These are phyloP conservation scores for Lachancea waltii DNA, from an alignment of 805 yeast genomes.

Conservation along the genomic window DNA sequence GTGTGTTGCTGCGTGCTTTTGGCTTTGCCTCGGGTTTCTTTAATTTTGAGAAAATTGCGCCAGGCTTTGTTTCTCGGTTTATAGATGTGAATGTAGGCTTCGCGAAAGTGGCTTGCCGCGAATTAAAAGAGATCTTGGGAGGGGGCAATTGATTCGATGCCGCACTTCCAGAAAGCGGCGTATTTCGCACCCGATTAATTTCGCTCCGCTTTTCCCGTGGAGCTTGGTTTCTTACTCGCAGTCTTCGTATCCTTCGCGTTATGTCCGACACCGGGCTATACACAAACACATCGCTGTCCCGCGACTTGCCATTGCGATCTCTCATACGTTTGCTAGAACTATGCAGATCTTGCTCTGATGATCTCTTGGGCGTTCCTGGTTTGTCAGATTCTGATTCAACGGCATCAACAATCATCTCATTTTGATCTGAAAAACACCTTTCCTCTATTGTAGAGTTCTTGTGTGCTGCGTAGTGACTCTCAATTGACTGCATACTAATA, in stretches of 20 bases:
- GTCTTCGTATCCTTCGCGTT: conserved; percentile 24
- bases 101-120: conserved; percentile 21
- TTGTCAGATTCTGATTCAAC: too few species aligned
- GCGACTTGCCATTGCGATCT: conserved; percentile 2
- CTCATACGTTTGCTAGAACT: conserved; percentile 6
- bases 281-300: conserved; percentile 5
- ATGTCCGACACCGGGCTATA: conserved; percentile 21
- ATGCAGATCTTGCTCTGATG: neutral
- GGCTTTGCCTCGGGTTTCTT: conserved; percentile 5
- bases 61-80: conserved; percentile 13
- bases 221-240: conserved; percentile 13
- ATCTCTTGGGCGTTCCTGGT: conserved; percentile 8
- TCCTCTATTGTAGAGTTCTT: neutral
- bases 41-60: conserved; percentile 7
- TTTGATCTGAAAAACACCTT: neutral
- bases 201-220: conserved; percentile 8
- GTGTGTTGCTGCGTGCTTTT: neutral
- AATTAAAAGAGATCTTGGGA: neutral
- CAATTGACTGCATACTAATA: conserved; percentile 31
- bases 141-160: conserved; percentile 2
- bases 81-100: conserved; percentile 24
- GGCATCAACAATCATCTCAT: too few species aligned
- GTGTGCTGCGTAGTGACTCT: conserved; percentile 26
- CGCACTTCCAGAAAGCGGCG: too few species aligned
- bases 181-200: conserved; percentile 13